phyloP scores from a whole-genome alignment of 495 filamentous ascomycete genomes.

The Diplogelasinospora grovesii region DNA sequence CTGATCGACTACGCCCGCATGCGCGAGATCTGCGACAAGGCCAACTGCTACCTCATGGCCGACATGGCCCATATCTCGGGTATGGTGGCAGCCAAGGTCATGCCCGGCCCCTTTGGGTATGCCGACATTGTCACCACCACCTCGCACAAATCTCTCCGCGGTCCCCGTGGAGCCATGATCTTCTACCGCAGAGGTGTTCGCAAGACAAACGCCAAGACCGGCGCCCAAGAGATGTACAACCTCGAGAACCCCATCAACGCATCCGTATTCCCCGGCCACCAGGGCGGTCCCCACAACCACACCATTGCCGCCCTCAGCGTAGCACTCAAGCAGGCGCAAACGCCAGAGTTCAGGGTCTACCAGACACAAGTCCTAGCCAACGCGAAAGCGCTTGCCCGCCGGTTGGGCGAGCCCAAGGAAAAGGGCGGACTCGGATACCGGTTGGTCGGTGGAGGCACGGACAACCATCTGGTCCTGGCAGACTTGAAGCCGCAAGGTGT shows the following conservation, averaged over 20 bases:
- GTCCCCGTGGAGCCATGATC: constrained; percentile 94
- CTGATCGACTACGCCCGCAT: constrained; percentile 88
- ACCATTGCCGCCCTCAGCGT: constrained; percentile 95
- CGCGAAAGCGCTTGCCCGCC: constrained; percentile 73
- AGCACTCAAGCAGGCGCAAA: constrained; percentile 87
- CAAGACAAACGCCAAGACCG: constrained; percentile 75
- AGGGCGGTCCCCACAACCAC: constrained; percentile 97
- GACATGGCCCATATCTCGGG: constrained; percentile 99
- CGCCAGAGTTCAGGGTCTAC: constrained; percentile 79
- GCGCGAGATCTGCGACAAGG: constrained; percentile 77
- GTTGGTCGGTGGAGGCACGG: constrained; percentile 87
- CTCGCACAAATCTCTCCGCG: constrained; percentile 92
- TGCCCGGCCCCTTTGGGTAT: constrained; percentile 81
- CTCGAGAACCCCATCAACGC: constrained; percentile 91
- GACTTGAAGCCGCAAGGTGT: constrained; percentile 87
- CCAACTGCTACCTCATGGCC: constrained; percentile 85
- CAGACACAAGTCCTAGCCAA: constrained; percentile 84
- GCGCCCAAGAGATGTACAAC: constrained; percentile 77
- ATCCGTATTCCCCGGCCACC: constrained; percentile 98
- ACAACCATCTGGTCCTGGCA: constrained; percentile 94
- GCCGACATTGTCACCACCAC: constrained; percentile 98
- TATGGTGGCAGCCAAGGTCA: constrained; percentile 81
- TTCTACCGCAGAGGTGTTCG: constrained; percentile 93
- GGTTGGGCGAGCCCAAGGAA: constrained; percentile 63
- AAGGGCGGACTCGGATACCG: constrained; percentile 79